Conservation (phyloP, 2,329 filamentous ascomycete genomes). For the Pestalotiopsis fici region DNA sequence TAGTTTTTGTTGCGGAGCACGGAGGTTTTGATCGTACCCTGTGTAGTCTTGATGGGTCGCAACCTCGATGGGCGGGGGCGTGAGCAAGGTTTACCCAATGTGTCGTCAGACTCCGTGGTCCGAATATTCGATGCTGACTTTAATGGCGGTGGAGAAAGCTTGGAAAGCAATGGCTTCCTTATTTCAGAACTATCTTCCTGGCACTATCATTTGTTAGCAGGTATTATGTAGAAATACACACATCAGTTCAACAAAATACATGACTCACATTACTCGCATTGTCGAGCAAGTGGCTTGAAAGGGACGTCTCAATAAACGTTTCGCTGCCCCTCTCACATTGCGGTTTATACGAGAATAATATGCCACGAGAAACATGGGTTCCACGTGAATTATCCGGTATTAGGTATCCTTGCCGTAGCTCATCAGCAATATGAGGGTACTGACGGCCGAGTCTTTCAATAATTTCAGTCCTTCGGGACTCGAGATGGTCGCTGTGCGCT, state of each 20-base stretch:
- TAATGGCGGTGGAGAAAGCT: background rate
- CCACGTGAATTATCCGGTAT: conserved; percentile 1
- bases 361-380: background rate
- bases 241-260: background rate
- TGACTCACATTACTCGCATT: background rate
- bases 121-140: background rate
- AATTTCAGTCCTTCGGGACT: background rate
- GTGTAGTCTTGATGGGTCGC: background rate
- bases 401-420: background rate
- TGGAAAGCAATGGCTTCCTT: background rate
- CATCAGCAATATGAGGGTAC: background rate
- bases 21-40: background rate
- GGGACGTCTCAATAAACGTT: background rate
- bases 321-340: background rate
- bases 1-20: conserved; percentile 9
- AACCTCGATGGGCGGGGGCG: background rate
- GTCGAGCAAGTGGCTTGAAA: background rate
- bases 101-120: background rate
- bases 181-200: background rate
- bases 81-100: background rate
- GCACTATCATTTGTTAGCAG: background rate
- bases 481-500: background rate
- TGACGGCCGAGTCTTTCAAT: background rate
- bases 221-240: background rate
- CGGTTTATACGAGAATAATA: conserved; percentile 3